A percentile compares a stretch with the other conserved stretches of the same genome.
phyloP scores from a whole-genome alignment of 2,329 filamentous ascomycete genomes.

The Didymella glomerata region DNA sequence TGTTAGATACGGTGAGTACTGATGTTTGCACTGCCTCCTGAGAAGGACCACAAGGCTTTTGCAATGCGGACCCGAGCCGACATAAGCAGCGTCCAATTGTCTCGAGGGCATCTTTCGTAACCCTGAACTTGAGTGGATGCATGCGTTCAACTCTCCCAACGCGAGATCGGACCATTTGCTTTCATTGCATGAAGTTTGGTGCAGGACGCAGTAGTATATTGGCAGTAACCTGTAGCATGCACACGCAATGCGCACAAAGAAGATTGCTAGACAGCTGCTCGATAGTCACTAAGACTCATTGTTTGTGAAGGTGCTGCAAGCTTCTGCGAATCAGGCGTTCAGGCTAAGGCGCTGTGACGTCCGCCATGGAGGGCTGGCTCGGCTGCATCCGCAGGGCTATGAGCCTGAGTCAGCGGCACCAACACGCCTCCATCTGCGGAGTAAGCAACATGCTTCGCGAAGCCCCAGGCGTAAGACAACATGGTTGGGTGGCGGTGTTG shows the following conservation, averaged over 20 bases:
- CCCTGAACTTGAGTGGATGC: not conserved
- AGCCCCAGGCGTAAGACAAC: not conserved
- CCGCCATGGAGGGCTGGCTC: conserved; percentile 6
- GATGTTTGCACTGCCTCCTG: not conserved
- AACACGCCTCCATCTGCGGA: not conserved
- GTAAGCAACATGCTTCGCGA: not conserved
- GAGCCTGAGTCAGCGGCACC: not conserved
- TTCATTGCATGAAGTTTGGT: not conserved
- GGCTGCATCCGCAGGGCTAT: conserved; percentile 14
- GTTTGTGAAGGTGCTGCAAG: not conserved
- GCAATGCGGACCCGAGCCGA: not conserved
- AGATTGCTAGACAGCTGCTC: not conserved
- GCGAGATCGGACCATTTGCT: not conserved
- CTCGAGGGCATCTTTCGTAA: not conserved
- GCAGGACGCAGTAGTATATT: not conserved
- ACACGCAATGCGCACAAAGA: not conserved
- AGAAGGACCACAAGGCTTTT: not conserved
- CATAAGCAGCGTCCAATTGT: not conserved
- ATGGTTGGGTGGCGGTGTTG: not conserved
- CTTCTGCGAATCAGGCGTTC: conserved; percentile 1
- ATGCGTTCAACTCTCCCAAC: not conserved
- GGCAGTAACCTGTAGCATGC: not conserved
- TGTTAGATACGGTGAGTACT: not conserved
- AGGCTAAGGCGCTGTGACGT: conserved; percentile 7
- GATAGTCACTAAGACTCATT: not conserved